Conservation (phyloP, 2,329 filamentous ascomycete species). For the Xylogone sp. region DNA sequence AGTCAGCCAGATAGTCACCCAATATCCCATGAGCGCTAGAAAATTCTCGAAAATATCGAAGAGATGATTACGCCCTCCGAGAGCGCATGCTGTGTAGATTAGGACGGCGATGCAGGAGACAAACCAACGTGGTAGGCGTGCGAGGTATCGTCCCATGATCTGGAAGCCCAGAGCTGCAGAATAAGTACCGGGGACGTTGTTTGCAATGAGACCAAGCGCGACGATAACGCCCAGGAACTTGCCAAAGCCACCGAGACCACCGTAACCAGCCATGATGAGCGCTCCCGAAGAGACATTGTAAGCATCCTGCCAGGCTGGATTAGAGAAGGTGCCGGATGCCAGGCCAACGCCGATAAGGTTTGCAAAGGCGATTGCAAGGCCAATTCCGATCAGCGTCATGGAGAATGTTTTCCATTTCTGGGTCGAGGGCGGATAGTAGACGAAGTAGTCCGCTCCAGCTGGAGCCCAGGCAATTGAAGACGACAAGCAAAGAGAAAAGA, state of each 20-base stretch:
- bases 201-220: slow-evolving; percentile 59
- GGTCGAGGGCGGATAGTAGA: slow-evolving; percentile 50
- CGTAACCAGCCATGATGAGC: slow-evolving; percentile 57
- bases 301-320: slow-evolving; percentile 52
- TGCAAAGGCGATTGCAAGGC: slow-evolving; percentile 53
- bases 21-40: slow-evolving; percentile 66
- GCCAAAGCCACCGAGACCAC: slow-evolving; percentile 55
- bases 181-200: slow-evolving; percentile 61
- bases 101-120: slow-evolving; percentile 59
- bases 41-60: slow-evolving; percentile 65
- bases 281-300: slow-evolving; percentile 55
- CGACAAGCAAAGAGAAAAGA: slow-evolving; percentile 64
- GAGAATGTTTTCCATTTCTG: slow-evolving; percentile 46
- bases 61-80: slow-evolving; percentile 52
- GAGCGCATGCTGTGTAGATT: slow-evolving; percentile 58
- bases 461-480: slow-evolving; percentile 59
- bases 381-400: slow-evolving; percentile 51
- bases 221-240: slow-evolving; percentile 61
- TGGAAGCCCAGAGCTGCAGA: slow-evolving; percentile 61
- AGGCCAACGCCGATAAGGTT: slow-evolving; percentile 58
- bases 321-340: slow-evolving; percentile 47
- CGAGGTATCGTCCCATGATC: slow-evolving; percentile 54
- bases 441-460: slow-evolving; percentile 60
- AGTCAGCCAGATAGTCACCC: slow-evolving; percentile 60
- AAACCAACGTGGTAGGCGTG: slow-evolving; percentile 53